Percentiles rank a stretch among this genome's conserved stretches.
These are phyloP conservation scores for Plasmodium cynomolgi DNA, from an alignment of 169 alveolate genomes.

Conservation along the genomic window DNA sequence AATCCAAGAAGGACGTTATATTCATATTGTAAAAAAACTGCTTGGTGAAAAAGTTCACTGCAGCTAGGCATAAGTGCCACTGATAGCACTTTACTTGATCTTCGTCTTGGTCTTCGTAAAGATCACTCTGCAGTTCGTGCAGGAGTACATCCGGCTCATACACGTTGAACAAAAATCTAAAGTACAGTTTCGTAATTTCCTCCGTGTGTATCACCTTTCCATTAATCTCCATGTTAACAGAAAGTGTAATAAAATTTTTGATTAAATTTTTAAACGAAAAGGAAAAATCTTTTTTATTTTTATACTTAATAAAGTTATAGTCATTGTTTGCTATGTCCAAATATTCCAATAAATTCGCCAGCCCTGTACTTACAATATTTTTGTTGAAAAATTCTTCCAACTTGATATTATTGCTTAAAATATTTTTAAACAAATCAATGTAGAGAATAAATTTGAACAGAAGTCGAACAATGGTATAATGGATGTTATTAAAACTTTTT, in stretches of 20 bases:
- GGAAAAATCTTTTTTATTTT: background rate
- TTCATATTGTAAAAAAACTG: constrained; percentile 61
- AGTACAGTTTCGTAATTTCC: constrained; percentile 9
- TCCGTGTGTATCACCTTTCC: constrained; percentile 1
- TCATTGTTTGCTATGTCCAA: constrained; percentile 10
- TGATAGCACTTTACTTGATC: background rate
- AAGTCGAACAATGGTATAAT: constrained; percentile 32
- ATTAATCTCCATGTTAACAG: constrained; percentile 23
- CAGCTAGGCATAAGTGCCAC: constrained; percentile 3
- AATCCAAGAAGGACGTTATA: constrained; percentile 37
- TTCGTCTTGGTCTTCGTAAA: background rate
- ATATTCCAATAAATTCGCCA: background rate
- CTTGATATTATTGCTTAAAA: constrained; percentile 27
- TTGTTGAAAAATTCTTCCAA: background rate
- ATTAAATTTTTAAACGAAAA: constrained; percentile 22
- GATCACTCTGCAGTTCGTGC: background rate
- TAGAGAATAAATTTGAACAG: constrained; percentile 40
- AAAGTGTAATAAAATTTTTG: constrained; percentile 5
- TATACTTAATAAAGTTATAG: background rate
- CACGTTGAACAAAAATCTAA: constrained; percentile 11
- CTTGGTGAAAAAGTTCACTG: constrained; percentile 39
- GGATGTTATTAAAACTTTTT: constrained; percentile 14
- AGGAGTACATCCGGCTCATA: background rate
- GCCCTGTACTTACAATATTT: background rate
- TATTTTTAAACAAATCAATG: constrained; percentile 33